Evolutionary conservation across 441 rosid species (phyloP).

Genomic region (Hypseocharis bilobata): DNA sequence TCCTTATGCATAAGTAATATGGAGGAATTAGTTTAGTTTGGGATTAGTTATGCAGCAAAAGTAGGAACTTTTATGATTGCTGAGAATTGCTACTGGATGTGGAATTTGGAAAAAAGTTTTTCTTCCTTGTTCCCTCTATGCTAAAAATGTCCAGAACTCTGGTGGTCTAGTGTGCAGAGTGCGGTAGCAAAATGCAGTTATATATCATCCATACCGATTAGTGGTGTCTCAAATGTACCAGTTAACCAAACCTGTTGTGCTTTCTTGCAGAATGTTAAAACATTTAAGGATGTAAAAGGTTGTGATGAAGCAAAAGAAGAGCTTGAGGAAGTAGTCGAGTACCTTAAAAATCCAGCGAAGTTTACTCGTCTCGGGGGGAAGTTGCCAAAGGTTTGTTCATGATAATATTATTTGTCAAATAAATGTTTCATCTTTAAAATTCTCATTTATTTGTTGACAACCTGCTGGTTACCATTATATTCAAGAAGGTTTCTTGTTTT

Average conservation of each 20-base stretch:
- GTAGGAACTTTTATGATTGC: background rate
- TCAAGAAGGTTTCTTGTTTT: background rate
- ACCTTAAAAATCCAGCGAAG: constrained; percentile 82
- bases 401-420: constrained; percentile 15
- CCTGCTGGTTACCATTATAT: too few relatives aligned
- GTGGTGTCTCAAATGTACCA: constrained; percentile 7
- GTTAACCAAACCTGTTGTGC: constrained; percentile 11
- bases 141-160: too few relatives aligned
- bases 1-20: background rate
- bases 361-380: constrained; percentile 97
- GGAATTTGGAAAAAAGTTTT: too few relatives aligned
- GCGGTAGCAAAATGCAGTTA: constrained; percentile 16
- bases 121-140: too few relatives aligned
- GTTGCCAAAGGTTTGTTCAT: constrained; percentile 74
- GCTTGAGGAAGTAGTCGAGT: constrained; percentile 96
- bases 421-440: too few relatives aligned
- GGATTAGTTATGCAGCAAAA: background rate
- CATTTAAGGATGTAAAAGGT: constrained; percentile 98
- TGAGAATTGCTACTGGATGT: background rate
- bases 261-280: constrained; percentile 74
- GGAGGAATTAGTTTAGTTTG: background rate
- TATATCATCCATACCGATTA: constrained; percentile 2
- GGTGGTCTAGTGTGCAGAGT: too few relatives aligned
- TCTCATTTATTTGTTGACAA: too few relatives aligned
- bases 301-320: constrained; percentile 99